Base-by-base conservation (phyloP, 257 asterid genomes). In the Prunella vulgaris region DNA sequence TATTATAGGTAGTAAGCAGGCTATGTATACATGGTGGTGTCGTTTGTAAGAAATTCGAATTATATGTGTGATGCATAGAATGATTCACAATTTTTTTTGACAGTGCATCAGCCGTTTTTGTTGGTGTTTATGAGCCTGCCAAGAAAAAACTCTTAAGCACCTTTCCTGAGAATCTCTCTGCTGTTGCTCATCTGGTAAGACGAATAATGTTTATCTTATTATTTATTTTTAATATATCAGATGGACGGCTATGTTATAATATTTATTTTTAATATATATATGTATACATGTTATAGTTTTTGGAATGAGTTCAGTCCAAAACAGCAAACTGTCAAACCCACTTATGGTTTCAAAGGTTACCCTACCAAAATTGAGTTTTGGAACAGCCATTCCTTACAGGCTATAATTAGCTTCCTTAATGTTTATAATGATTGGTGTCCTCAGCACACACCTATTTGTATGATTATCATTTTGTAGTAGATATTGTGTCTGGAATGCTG, bases 61-160 rank as follows among this genome's bases (percentile, higher is more conserved):
- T 18, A 25, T 30, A 5, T 54, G 40, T 44, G 42, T 49, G 30
- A 58, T 22, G 21, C 46, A 70, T 71, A 6, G 71, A 73, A 71
- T 70, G 51, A 67, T 38, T 57, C 63, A 25, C 52, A 64, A 53
- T 64, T 74, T 74, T 35, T n/a, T 73, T 51, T 68, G 69, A 49
- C 92, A 93, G 98, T 76, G 98, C 98, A 44, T 93, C 98, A 74
- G 98, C 98, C 76, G 76, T 90, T 73, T 93, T 93, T 72, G 85
- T 93, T 81, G 98, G 98, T 56, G 96, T 93, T 33, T 93, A 93
- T 86, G 98, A 93, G 81, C 97, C 98, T 54, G 84, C 94, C 73
- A 93, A 93, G 86, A 89, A 90, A 75, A 87, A 87, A 69, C 83
- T 93, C 48, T 75, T 93, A 81, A 85, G 81, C 86, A 68, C 76